phyloP scores from a whole-genome alignment of 768 basidiomycete genomes.

The Tricholoma sp. region DNA sequence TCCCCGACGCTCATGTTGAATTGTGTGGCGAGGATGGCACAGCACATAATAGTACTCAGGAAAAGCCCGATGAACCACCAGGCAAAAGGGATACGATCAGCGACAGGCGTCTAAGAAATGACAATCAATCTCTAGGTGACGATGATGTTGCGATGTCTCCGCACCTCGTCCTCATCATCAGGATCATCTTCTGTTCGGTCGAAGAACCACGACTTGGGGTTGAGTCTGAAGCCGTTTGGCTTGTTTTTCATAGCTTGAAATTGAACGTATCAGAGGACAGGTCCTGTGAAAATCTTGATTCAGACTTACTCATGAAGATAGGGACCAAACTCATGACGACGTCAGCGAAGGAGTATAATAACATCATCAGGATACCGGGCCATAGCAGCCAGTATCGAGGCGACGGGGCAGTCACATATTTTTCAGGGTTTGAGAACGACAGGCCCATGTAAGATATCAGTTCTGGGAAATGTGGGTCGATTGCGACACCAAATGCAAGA shows the following conservation, averaged over 20 bases:
- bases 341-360: slow-evolving; percentile 55
- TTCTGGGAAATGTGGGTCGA: slow-evolving; percentile 33
- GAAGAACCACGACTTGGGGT: slow-evolving; percentile 23
- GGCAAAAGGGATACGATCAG: slow-evolving; percentile 49
- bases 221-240: background rate
- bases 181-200: slow-evolving; percentile 23
- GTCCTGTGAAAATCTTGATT: background rate
- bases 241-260: background rate
- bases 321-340: slow-evolving; percentile 38
- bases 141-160: background rate
- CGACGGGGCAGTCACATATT: slow-evolving; percentile 40
- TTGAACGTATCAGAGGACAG: background rate
- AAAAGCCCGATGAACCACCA: slow-evolving; percentile 54
- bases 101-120: slow-evolving; percentile 31
- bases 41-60: slow-evolving; percentile 42
- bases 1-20: slow-evolving; percentile 57
- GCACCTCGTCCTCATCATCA: slow-evolving; percentile 42
- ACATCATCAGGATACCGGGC: slow-evolving; percentile 60
- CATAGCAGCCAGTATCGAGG: slow-evolving; percentile 60
- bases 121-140: background rate
- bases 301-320: slow-evolving; percentile 23
- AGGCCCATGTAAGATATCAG: slow-evolving; percentile 40
- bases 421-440: slow-evolving; percentile 39
- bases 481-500: slow-evolving; percentile 37
- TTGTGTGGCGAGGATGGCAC: slow-evolving; percentile 47